phyloP scores from a whole-genome alignment of 306 rosid genomes.

The Vigna radiata region DNA sequence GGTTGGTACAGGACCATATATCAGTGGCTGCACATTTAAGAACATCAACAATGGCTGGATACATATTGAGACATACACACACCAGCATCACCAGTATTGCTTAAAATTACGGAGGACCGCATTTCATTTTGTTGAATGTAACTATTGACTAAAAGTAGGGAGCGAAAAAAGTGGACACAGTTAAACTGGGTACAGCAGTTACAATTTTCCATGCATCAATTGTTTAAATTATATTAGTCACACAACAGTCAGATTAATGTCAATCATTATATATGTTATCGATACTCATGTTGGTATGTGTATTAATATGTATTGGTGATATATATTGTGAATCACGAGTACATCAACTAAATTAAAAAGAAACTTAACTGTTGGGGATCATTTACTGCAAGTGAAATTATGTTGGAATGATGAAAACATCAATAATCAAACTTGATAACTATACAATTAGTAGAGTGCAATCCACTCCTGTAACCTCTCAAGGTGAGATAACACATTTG shows the following conservation, averaged over 20 bases:
- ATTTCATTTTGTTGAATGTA: background rate
- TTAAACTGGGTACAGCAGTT: background rate
- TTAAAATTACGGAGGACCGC: background rate
- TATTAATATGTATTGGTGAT: too few species aligned
- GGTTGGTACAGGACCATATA: conserved; percentile 66
- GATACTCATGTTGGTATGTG: background rate
- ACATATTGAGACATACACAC: background rate
- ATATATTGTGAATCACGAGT: background rate
- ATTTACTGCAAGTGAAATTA: conserved; percentile 1
- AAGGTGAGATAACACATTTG: conserved; percentile 13
- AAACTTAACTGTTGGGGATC: background rate
- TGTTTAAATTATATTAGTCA: conserved; percentile 20
- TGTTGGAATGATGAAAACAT: background rate
- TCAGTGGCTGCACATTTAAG: conserved; percentile 66
- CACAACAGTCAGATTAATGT: background rate
- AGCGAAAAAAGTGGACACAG: background rate
- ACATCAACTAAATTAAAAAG: conserved; percentile 16
- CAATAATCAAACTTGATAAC: conserved; percentile 1
- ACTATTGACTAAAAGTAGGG: conserved; percentile 12
- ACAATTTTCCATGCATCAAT: background rate
- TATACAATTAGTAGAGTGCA: background rate
- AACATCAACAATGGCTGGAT: conserved; percentile 43
- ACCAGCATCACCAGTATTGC: conserved; percentile 5
- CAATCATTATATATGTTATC: background rate
- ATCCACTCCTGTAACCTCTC: conserved; percentile 8